Conservation (phyloP, 768 basidiomycete genomes). For the Lentinus brumalis region DNA sequence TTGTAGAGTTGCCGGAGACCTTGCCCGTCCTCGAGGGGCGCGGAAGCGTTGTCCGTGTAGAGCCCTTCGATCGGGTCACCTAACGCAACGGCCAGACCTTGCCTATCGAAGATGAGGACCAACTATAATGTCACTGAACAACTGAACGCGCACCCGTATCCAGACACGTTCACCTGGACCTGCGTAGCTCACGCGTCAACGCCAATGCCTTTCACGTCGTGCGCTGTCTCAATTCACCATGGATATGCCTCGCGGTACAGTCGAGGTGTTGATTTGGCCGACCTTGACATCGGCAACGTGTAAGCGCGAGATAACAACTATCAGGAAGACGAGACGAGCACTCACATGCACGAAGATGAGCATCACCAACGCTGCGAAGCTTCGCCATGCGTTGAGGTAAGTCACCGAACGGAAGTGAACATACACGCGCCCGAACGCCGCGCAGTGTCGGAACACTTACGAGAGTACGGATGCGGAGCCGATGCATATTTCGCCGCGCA, state of each 20-base stretch:
- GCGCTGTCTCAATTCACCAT: slow-evolving; percentile 53
- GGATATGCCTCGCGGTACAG: slow-evolving; percentile 67
- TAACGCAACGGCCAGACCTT: slow-evolving; percentile 50
- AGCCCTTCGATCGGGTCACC: slow-evolving; percentile 62
- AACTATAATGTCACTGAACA: not conserved
- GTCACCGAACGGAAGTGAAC: not conserved
- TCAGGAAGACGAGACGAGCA: slow-evolving; percentile 21
- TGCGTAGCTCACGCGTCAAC: slow-evolving; percentile 33
- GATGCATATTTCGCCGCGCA: slow-evolving; percentile 80
- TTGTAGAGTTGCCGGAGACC: slow-evolving; percentile 74
- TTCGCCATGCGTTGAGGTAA: slow-evolving; percentile 30
- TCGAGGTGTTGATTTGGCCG: slow-evolving; percentile 79
- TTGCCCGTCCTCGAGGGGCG: slow-evolving; percentile 53
- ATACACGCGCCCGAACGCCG: not conserved
- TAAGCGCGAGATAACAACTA: slow-evolving; percentile 14
- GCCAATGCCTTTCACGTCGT: slow-evolving; percentile 21
- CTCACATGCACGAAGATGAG: slow-evolving; percentile 83
- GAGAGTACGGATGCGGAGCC: slow-evolving; percentile 71
- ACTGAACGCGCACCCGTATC: slow-evolving; percentile 57
- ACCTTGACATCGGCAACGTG: slow-evolving; percentile 46
- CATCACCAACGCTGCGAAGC: slow-evolving; percentile 52
- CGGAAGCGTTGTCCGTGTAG: slow-evolving; percentile 66
- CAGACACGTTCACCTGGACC: slow-evolving; percentile 71
- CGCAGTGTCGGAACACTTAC: slow-evolving; percentile 42
- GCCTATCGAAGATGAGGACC: slow-evolving; percentile 35